Conservation (phyloP, 225 moss, liverwort and hornwort species). For the Bryoerythrophyllum caledonicum region DNA sequence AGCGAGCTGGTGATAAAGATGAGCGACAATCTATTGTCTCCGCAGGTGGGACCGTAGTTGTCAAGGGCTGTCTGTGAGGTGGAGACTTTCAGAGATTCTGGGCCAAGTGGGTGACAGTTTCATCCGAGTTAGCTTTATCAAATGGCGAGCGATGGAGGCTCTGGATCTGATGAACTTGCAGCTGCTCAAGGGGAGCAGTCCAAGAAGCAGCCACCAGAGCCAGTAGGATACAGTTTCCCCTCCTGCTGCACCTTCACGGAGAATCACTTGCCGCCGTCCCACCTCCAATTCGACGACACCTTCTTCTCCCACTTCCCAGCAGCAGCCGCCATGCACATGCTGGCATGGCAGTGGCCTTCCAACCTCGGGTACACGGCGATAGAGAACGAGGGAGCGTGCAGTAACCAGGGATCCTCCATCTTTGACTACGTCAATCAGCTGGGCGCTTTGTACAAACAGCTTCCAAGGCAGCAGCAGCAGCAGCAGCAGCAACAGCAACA, state of each 20-base stretch:
- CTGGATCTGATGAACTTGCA: slow-evolving; percentile 19
- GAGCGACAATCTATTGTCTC: slow-evolving; percentile 1
- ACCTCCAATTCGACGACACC: slow-evolving; percentile 27
- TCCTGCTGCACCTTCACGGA: slow-evolving; percentile 24
- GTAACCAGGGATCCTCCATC: slow-evolving; percentile 26
- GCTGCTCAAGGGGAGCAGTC: slow-evolving; percentile 20
- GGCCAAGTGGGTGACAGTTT: slow-evolving; percentile 2
- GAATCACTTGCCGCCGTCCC: slow-evolving; percentile 24
- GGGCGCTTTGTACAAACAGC: slow-evolving; percentile 27
- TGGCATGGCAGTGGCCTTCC: slow-evolving; percentile 42
- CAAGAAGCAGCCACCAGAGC: slow-evolving; percentile 14
- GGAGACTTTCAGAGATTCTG: slow-evolving; percentile 11
- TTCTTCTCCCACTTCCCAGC: slow-evolving; percentile 34
- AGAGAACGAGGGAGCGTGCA: slow-evolving; percentile 22
- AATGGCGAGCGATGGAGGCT: slow-evolving; percentile 38
- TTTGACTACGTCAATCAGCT: slow-evolving; percentile 31
- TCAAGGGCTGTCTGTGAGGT: not conserved
- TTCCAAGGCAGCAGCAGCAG: slow-evolving; percentile 21
- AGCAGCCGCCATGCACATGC: slow-evolving; percentile 34
- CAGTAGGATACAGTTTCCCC: slow-evolving; percentile 9
- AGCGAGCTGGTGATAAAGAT: slow-evolving; percentile 17
- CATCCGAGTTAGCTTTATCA: slow-evolving; percentile 1
- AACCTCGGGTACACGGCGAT: slow-evolving; percentile 25
- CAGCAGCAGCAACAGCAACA: slow-evolving; percentile 16
- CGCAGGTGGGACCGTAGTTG: slow-evolving; percentile 2